Evolutionary conservation across 192 early-diverging fungal species (phyloP), one percentile per base, ranked within the genome.

Genomic region (Gonapodya sp.): DNA sequence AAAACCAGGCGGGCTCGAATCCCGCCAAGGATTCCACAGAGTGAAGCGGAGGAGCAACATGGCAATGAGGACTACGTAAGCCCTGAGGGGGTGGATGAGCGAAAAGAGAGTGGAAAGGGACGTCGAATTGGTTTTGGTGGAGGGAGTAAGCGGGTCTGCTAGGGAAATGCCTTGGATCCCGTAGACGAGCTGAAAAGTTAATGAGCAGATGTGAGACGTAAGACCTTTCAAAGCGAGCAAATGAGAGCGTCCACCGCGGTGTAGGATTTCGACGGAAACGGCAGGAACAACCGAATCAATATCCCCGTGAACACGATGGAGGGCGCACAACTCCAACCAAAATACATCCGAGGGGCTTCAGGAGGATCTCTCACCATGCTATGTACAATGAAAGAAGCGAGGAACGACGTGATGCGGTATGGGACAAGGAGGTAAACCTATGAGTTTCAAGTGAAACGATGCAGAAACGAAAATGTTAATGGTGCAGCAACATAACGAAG

Each of bases 21-120:
- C 14, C 32, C 35, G 36, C 85, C 79, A 78, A 16, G 85, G 85
- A 81, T 85, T 82, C 85, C 85, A 87, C 36, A 87, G 36, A 33
- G 85, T 84, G 73, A 87, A 87, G n/a, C 86, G 81, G 36, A 87
- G 73, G 14, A 82, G 36, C 0, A 87, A 35, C 78, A 87, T 83
- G 34, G 80, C 78, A n/a, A 80, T 18, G 18, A 83, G 33, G 2
- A 86, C 32, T 18, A 87, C 35, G 73, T 74, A 83, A 0, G 83
- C 81, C 31, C 82, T 78, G 31, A 87, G 73, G n/a, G 80, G 78
- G 78, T 79, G 46, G 24, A 81, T 75, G 34, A 80, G 81, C 18
- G 64, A 36, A 18, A 84, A 64, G n/a, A 87, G 81, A 64, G 46
- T n/a, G n/a, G n/a, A n/a, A n/a, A n/a, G 24, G 46, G 24, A 64